A percentile compares a stretch with the other conserved stretches of the same genome.
phyloP scores from a whole-genome alignment of 2,329 filamentous ascomycete species.

The Chaetomium sp. region DNA sequence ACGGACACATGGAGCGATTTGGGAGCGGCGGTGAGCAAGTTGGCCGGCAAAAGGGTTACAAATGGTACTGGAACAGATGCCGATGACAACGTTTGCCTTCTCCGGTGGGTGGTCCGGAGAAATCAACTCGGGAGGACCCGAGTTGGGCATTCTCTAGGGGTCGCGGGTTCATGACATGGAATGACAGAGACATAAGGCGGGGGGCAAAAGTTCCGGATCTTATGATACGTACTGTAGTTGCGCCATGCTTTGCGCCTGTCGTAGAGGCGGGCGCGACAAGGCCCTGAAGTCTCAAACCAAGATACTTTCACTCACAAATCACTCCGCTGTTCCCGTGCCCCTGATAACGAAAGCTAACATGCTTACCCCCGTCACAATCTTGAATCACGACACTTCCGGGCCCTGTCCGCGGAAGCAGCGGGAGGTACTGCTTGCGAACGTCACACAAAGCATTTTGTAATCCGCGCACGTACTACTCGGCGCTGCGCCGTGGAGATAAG shows the following conservation, averaged over 20 bases:
- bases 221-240: background rate
- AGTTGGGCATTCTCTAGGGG: background rate
- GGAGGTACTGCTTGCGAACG: conserved; percentile 4
- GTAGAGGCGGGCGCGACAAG: background rate
- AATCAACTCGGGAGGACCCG: background rate
- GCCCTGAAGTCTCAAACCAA: background rate
- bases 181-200: background rate
- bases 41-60: conserved; percentile 17
- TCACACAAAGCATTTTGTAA: background rate
- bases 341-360: background rate
- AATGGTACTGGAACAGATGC: background rate
- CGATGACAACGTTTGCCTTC: background rate
- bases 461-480: background rate
- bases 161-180: background rate
- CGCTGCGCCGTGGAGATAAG: background rate
- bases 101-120: background rate
- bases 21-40: conserved; percentile 4
- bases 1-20: conserved; percentile 15
- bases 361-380: background rate
- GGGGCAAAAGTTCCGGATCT: conserved; percentile 1
- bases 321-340: background rate
- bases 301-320: background rate
- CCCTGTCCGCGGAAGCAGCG: conserved; percentile 7
- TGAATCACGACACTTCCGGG: background rate
- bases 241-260: background rate